Base-by-base conservation (phyloP, 1,139 yeast species). In the Hanseniaspora gamundiae region DNA sequence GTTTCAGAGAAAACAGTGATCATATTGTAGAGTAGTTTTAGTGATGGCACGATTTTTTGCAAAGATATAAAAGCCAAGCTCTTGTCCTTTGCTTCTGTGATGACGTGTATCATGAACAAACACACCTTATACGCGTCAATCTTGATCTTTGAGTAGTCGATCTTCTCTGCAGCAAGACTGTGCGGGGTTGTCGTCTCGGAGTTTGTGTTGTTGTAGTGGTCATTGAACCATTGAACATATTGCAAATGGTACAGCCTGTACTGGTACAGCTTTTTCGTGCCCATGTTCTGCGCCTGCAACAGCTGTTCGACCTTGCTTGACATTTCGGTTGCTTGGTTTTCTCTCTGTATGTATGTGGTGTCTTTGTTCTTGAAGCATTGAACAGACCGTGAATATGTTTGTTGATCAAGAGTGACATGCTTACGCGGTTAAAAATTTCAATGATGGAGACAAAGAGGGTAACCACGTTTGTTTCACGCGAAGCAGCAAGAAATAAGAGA, bases 191-290 rank as follows among this genome's bases (percentile, higher is more conserved):
- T n/a, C n/a, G n/a, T n/a, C n/a, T n/a, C n/a, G n/a, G n/a, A n/a
- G n/a, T n/a, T 29, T 6, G 9, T 29, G 14, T n/a, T 14, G 14
- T 9, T 7, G n/a, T n/a, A 30, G 19, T n/a, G 19, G n/a, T 30
- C 19, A 20, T 42, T 42, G 38, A 55, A 52, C 61, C 61, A 57
- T 35, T 51, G 49, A 14, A 55, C 48, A 46, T 53, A 57, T 38
- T 52, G 53, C 21, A 51, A 48, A 40, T 55, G 51, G 45, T 54
- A 54, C 29, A 57, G 49, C 45, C 52, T 53, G 47, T 54, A 57
- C 47, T 56, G 58, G 44, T 54, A 54, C 21, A 53, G 49, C 9
- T 56, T 52, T 28, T 52, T 49, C 28, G 58, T 53, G 3, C 58
- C 47, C 30, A 56, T 38, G 4, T 57, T 30, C 17, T 30, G 35